Evolutionary conservation across 495 filamentous ascomycete species (phyloP).

Genomic region (Penicillium subrubescens): DNA sequence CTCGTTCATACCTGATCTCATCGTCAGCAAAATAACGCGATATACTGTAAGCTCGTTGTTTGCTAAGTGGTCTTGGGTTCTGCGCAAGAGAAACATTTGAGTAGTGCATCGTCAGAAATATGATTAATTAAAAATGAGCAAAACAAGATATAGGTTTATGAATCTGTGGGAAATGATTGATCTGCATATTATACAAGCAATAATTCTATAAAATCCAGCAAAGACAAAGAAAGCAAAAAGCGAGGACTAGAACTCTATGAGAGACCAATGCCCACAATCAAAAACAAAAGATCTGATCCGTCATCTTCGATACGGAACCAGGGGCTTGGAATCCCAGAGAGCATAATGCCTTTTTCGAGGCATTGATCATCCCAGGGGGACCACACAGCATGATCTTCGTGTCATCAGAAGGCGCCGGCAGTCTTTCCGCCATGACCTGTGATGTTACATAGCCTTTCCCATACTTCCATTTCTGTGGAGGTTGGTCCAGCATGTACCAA

Average conservation of each 20-base stretch:
- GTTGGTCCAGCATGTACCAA: slow-evolving; percentile 48
- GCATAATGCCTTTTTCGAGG: slow-evolving; percentile 36
- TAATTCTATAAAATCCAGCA: neutral
- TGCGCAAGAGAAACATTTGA: neutral
- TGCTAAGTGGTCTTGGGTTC: neutral
- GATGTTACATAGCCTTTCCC: slow-evolving; percentile 31
- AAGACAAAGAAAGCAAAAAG: neutral
- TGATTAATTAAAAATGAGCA: neutral
- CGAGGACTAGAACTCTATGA: neutral
- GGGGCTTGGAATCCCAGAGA: slow-evolving; percentile 31
- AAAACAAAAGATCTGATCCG: slow-evolving; percentile 27
- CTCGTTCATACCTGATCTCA: neutral
- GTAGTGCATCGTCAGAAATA: neutral
- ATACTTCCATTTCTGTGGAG: slow-evolving; percentile 30
- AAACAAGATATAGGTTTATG: neutral
- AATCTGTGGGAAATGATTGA: neutral
- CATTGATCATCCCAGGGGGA: slow-evolving; percentile 43
- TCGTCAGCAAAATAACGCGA: neutral
- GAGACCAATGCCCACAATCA: neutral
- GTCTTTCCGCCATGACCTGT: slow-evolving; percentile 23
- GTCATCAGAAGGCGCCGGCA: slow-evolving; percentile 28
- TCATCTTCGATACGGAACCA: slow-evolving; percentile 20
- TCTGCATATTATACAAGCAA: neutral
- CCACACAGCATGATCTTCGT: slow-evolving; percentile 46
- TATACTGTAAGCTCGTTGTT: neutral